Conservation (phyloP, 441 rosid genomes). For the Erysimum cheiri region DNA sequence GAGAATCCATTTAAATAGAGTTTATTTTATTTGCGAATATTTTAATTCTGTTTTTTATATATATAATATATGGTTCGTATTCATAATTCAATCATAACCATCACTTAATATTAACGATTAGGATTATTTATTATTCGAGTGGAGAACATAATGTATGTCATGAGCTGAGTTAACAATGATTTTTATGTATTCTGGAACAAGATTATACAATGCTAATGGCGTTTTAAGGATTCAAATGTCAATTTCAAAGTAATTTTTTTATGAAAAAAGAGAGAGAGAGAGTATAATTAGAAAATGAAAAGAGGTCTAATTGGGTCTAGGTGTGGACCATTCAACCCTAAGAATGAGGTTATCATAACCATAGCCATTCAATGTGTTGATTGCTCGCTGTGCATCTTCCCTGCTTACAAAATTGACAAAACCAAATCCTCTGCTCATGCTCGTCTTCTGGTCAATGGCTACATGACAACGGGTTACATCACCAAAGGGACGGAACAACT, state of each 20-base stretch:
- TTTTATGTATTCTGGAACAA: too few relatives aligned
- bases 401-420: slow-evolving; percentile 1
- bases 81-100: background rate
- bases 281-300: background rate
- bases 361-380: slow-evolving; percentile 10
- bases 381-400: slow-evolving; percentile 6
- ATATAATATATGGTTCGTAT: too few relatives aligned
- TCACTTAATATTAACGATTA: background rate
- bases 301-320: background rate
- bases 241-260: too few relatives aligned
- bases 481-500: slow-evolving; percentile 14
- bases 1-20: slow-evolving; percentile 6
- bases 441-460: background rate
- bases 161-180: too few relatives aligned
- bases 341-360: slow-evolving; percentile 17
- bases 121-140: background rate
- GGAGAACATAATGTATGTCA: too few relatives aligned
- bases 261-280: too few relatives aligned
- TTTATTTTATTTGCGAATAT: background rate
- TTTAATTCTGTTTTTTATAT: too few relatives aligned
- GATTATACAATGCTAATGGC: background rate
- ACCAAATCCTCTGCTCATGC: background rate
- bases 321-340: slow-evolving; percentile 5
- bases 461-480: background rate
- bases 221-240: background rate